Base-by-base conservation (phyloP, 2,329 filamentous ascomycete species). In the Akanthomyces lecanii region DNA sequence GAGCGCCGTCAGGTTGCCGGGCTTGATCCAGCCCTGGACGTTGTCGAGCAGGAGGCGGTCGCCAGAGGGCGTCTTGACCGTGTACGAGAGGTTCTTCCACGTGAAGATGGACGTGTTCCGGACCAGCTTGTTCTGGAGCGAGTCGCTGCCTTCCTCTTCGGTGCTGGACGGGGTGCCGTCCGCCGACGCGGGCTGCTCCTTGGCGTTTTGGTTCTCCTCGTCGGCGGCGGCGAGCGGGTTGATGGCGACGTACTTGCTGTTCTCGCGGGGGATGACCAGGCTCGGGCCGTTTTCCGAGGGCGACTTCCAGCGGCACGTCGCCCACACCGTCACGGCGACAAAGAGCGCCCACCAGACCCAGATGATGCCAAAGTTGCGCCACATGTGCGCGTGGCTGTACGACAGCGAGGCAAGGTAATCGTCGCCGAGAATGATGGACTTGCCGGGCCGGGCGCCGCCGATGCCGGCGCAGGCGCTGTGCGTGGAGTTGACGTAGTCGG, bases 21-120 rank as follows among this genome's bases (percentile, higher is more conserved):
- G 90, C 73, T 91, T 91, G 62, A 93, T 89, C 86, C 89, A 96
- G 3, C 91, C 92, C 67, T 92, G 86, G 1, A 96, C 89, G 63
- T 94, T 83, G 66, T 95, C 87, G 8, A 96, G 79, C 63, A 96
- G 85, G 14, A 84, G 79, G 10, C 89, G 85, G 82, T 91, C 78
- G 4, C 84, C 84, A 0, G 75, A 72, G 0, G 82, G 79, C 0
- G 83, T 86, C 66, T 85, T 82, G 64, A 92, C 89, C 0, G 85
- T 89, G 69, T 91, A 92, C 1, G 78, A 82, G 0, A 92, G 81
- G 63, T 90, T 82, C 70, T 88, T 88, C 88, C 89, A 92, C 1
- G 89, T 92, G 68, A 91, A 90, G 0, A 89, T 79, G 0, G 85
- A 87, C 0, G 83, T 88, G 71, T 90, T 89, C 30, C 82, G 82